These are phyloP conservation scores for Boletus barrowsii DNA, from an alignment of 768 basidiomycete genomes.

Conservation along the genomic window DNA sequence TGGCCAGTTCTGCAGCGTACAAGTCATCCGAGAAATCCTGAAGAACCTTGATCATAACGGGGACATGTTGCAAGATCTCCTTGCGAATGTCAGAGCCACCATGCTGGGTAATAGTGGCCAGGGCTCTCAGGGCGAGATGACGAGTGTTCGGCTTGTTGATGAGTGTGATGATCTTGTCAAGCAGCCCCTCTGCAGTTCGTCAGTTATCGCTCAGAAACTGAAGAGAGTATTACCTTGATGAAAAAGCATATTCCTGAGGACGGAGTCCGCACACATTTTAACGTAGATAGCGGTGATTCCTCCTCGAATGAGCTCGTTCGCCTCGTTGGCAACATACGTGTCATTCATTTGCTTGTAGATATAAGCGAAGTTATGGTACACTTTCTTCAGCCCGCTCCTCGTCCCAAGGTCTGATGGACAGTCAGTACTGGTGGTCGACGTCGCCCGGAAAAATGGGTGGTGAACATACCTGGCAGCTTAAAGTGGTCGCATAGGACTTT, in stretches of 20 bases:
- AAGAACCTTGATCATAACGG: conserved; percentile 42
- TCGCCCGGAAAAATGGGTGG: neutral
- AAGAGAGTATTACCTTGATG: conserved; percentile 37
- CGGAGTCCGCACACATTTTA: conserved; percentile 56
- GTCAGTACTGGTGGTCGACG: neutral
- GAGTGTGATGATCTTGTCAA: conserved; percentile 51
- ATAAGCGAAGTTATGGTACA: conserved; percentile 52
- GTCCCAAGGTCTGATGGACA: neutral
- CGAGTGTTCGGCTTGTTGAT: conserved; percentile 43
- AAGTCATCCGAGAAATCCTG: conserved; percentile 48
- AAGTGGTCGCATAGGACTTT: conserved; percentile 46
- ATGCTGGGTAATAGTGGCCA: conserved; percentile 57
- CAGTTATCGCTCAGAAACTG: neutral
- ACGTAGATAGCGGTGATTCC: conserved; percentile 58
- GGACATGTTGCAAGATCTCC: conserved; percentile 43
- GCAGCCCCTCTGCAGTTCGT: conserved; percentile 39
- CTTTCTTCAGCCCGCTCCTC: conserved; percentile 62
- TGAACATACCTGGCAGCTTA: conserved; percentile 47
- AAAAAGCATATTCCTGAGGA: conserved; percentile 57
- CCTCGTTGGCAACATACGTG: conserved; percentile 39
- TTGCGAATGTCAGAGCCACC: conserved; percentile 47
- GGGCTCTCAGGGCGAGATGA: conserved; percentile 49
- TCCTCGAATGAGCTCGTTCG: conserved; percentile 44
- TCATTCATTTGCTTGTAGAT: conserved; percentile 48
- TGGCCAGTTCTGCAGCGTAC: conserved; percentile 44